Percentiles rank a stretch among this genome's conserved stretches.
phyloP scores from a whole-genome alignment of 495 filamentous ascomycete genomes.

The Astrothelium subdiscretum region DNA sequence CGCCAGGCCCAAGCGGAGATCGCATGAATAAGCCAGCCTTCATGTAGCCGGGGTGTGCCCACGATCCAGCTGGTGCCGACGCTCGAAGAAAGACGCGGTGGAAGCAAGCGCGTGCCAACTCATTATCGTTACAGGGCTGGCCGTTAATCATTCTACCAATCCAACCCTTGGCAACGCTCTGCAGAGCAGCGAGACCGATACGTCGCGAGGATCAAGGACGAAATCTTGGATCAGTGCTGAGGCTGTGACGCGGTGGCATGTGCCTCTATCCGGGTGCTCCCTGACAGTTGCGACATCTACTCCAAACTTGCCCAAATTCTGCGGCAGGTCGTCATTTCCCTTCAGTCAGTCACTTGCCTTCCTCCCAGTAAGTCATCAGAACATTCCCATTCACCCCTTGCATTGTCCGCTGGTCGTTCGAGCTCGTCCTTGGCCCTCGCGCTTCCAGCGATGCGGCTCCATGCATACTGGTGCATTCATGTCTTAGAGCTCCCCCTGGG shows the following conservation, averaged over 20 bases:
- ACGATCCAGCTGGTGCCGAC: background rate
- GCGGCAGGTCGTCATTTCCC: background rate
- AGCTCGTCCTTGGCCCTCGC: too few relatives aligned
- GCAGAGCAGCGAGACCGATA: too few relatives aligned
- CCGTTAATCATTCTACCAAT: too few relatives aligned
- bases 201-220: background rate
- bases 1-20: background rate
- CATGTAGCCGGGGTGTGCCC: background rate
- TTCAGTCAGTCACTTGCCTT: background rate
- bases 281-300: background rate
- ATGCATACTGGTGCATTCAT: background rate
- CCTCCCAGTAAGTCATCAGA: conserved; percentile 1
- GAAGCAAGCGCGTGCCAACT: background rate
- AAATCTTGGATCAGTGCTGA: background rate
- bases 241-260: background rate
- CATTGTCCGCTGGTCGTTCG: background rate
- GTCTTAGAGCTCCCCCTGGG: background rate
- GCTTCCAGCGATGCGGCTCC: background rate
- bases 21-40: background rate
- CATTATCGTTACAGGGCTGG: background rate
- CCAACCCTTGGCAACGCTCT: too few relatives aligned
- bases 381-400: conserved; percentile 1
- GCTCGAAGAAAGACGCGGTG: background rate
- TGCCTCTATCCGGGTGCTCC: background rate
- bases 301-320: background rate